phyloP scores from a whole-genome alignment of 768 basidiomycete species.

The Leccinum variicolor region DNA sequence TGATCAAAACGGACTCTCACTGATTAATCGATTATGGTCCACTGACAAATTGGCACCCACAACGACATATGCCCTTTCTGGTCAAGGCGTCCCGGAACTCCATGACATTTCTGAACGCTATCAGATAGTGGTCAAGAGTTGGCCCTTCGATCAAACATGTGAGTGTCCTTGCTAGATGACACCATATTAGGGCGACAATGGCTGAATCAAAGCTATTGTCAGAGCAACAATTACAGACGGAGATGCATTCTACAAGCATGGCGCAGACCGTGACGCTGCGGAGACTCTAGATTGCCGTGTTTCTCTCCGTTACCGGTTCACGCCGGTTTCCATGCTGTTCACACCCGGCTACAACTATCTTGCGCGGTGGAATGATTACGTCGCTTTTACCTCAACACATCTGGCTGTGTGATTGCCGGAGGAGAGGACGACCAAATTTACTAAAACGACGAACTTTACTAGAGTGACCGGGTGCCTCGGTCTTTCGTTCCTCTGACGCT shows the following conservation, averaged over 20 bases:
- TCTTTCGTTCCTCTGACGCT: not conserved
- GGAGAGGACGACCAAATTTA: not conserved
- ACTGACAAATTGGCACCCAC: not conserved
- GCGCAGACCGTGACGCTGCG: not conserved
- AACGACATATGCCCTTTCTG: not conserved
- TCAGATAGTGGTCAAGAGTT: not conserved
- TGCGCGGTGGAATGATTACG: not conserved
- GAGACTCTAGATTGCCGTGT: too few relatives aligned
- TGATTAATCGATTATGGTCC: not conserved
- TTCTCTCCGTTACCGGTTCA: not conserved
- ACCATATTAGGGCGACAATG: not conserved
- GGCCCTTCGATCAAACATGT: not conserved
- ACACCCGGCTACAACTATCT: not conserved
- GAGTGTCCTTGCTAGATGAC: not conserved
- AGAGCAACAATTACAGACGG: not conserved
- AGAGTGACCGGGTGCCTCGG: not conserved
- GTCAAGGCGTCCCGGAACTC: not conserved
- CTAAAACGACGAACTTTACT: not conserved
- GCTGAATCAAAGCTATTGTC: not conserved
- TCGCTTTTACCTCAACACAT: not conserved
- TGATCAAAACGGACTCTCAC: not conserved
- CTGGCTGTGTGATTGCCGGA: not conserved
- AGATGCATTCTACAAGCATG: not conserved
- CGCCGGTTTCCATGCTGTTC: not conserved
- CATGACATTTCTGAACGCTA: slow-evolving; percentile 5